Evolutionary conservation across 164 flowering plant genomes (phyloP).

Genomic region (Vitis amurensis): DNA sequence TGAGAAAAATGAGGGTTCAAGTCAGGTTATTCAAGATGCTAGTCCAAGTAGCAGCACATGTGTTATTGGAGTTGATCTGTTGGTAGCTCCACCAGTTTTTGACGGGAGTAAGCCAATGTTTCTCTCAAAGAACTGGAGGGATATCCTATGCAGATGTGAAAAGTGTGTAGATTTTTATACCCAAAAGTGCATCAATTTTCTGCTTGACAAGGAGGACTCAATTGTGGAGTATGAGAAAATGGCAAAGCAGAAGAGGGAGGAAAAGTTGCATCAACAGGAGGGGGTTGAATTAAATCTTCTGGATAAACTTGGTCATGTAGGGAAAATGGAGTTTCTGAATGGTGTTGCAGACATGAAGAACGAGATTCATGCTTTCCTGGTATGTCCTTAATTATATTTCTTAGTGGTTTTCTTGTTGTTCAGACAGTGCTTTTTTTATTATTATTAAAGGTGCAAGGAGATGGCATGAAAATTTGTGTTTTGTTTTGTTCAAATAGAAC

Average conservation of each 20-base stretch:
- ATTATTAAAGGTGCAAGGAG: neutral
- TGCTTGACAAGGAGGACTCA: conserved; percentile 82
- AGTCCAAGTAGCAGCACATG: conserved; percentile 36
- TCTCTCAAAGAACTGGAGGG: conserved; percentile 86
- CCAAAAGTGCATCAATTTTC: conserved; percentile 53
- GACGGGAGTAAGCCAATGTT: conserved; percentile 65
- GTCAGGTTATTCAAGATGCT: conserved; percentile 13
- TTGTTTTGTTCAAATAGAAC: neutral
- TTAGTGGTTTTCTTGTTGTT: neutral
- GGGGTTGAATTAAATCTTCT: conserved; percentile 63
- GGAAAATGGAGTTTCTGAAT: conserved; percentile 79
- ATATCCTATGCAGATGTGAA: conserved; percentile 70
- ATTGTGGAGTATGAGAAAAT: conserved; percentile 88
- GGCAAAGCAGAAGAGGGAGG: conserved; percentile 83
- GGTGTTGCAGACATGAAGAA: conserved; percentile 91
- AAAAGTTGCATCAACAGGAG: conserved; percentile 80
- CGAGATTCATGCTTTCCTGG: conserved; percentile 76
- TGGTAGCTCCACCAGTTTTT: conserved; percentile 21
- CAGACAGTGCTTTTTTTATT: neutral
- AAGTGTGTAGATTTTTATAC: conserved; percentile 57
- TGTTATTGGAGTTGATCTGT: conserved; percentile 47
- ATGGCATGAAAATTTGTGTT: neutral
- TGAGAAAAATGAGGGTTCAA: conserved; percentile 18
- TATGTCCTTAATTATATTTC: conserved; percentile 26
- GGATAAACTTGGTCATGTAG: conserved; percentile 78